Base-by-base conservation (phyloP, 305 asterid species). In the Vinca major region DNA sequence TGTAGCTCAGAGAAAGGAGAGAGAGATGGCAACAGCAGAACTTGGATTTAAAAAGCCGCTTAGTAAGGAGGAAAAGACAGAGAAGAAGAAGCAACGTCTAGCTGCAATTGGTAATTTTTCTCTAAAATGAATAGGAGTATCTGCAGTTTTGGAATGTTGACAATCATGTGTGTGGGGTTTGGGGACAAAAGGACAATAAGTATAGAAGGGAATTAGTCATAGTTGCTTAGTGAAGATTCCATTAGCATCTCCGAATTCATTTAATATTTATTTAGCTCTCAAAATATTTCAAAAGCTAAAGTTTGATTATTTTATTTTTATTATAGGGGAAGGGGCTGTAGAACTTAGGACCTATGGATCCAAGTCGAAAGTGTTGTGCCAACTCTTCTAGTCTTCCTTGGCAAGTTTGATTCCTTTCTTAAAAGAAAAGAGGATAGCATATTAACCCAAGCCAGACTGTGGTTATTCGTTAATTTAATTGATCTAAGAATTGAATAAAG, bases 31-130 rank as follows among this genome's bases (percentile, higher is more conserved):
- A 67, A 74, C 80, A 40, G 65, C 81, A 54, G 94, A 90, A 75
- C 89, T 86, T 81, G 98, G 98, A 76, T 92, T 90, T 76, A 92
- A 92, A 88, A 83, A 88, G 87, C 97, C 86, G 49, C 71, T 88
- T 82, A 84, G 78, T 79, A 92, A 81, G 80, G 98, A 90, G 77
- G 98, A 92, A 83, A 89, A 80, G 82, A 67, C 81, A 12, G 88
- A 80, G 78, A 88, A 88, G 81, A 92, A 84, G 89, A 92, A 90
- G 79, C 97, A 88, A 74, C 96, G 97, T 19, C 88, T 92, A 62
- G 96, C 98, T 71, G 98, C 97, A 82, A 90, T 92, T 73, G 98
- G 98, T 92, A 88, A 73, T 58, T 65, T 44, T 13, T 60, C 47
- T 6, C 47, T 60, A 13, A 37, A 37, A 47, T 37, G 45, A 60